A percentile compares a stretch with the other conserved stretches of the same genome.
These are phyloP conservation scores for Tausonia pullulans DNA, from an alignment of 1,284 basidiomycete genomes.

Conservation along the genomic window DNA sequence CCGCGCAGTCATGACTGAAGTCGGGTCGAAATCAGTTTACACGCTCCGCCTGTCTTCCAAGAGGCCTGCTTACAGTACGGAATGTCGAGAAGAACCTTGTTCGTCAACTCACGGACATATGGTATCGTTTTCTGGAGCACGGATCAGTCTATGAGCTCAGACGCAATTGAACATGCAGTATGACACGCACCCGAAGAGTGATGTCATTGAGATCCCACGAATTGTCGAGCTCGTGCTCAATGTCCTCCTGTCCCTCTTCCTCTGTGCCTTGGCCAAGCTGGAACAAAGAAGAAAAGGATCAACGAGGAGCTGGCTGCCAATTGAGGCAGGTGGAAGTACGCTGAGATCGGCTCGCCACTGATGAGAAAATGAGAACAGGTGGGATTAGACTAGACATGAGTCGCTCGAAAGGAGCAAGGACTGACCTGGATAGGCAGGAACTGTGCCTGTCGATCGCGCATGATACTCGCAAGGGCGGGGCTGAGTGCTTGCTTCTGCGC, in stretches of 20 bases:
- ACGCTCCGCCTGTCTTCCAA: no score
- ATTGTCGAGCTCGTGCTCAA: conserved; percentile 39
- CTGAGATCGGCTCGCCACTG: conserved; percentile 42
- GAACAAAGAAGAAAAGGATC: no score
- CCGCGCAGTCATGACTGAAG: conserved; percentile 36
- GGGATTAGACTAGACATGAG: no score
- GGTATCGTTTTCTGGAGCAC: conserved; percentile 41
- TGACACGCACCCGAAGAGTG: background rate
- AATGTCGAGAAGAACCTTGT: conserved; percentile 41
- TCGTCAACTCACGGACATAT: conserved; percentile 40
- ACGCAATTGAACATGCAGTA: no score
- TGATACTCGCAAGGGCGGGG: conserved; percentile 38
- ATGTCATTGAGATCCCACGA: conserved; percentile 33
- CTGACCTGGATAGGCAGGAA: conserved; percentile 39
- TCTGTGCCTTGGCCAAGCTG: no score
- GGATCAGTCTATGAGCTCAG: no score
- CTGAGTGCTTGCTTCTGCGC: conserved; percentile 31
- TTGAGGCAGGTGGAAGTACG: conserved; percentile 29
- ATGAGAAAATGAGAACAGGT: no score
- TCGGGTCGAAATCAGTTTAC: conserved; percentile 17
- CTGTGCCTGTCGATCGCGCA: conserved; percentile 37
- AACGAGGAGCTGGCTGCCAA: conserved; percentile 25
- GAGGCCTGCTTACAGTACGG: conserved; percentile 23
- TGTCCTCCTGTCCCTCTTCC: conserved; percentile 27
- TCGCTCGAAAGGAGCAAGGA: no score